Base-by-base conservation (phyloP, 1,284 basidiomycete genomes). In the Lentinus polychrous region DNA sequence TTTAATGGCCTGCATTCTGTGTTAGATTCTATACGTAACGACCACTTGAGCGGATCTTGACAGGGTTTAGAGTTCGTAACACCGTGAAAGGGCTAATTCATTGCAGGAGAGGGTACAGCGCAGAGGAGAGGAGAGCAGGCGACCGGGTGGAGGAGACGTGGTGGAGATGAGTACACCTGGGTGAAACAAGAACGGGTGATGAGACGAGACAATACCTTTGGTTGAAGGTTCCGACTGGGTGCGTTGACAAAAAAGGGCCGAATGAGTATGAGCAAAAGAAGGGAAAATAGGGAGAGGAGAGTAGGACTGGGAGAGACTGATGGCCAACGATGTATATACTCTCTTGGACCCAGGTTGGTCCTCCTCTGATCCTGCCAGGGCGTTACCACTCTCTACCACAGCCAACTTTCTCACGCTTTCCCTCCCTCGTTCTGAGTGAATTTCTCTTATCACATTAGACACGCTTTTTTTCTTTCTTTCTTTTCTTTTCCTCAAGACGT, bases 1-100 rank as follows among this genome's bases (percentile, higher is more conserved):
- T 58, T 70, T 70, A 58, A 70, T 70, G 56, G 68, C 68, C 62
- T 70, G 68, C 68, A 70, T 70, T 56, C 55, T 63, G 61, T 56
- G 55, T 57, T n/a, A 50, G 27, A 27, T 27, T 56, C 51, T 51
- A 56, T 50, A 45, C 32, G 48, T 47, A 15, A 50, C 45, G 45
- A 18, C 17, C 50, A 36, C 23, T 48, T 53, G 45, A 42, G 43
- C 12, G 34, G 43, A 35, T 41, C 48, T 33, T 46, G 39, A 18
- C 43, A 43, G 46, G 27, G 5, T 27, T 27, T 5, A 27, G 4
- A 10, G 27, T 27, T 27, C 27, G 27, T 27, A 10, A 27, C 27
- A 27, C 27, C 10, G 27, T 4, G 27, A 27, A 4, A 27, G 27
- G 27, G 27, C 27, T 27, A 10, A 27, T 27, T 5, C 27, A 27